Percentiles rank a stretch among this genome's conserved stretches.
phyloP scores from a whole-genome alignment of 2,329 filamentous ascomycete species.

The Aspergillus sp. region DNA sequence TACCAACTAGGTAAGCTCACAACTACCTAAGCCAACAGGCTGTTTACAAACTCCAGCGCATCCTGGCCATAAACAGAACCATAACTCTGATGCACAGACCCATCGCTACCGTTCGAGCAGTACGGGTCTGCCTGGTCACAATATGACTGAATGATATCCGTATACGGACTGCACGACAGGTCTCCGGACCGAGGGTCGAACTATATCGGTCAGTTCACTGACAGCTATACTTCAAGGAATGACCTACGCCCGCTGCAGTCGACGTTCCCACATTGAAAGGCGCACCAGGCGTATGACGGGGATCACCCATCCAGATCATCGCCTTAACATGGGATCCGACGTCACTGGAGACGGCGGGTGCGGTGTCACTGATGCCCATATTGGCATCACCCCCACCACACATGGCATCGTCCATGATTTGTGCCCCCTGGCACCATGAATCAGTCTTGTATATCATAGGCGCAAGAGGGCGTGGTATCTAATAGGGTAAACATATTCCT shows the following conservation, averaged over 20 bases:
- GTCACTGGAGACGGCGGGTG: slow-evolving; percentile 43
- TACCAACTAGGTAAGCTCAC: neutral
- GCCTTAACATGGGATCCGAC: slow-evolving; percentile 60
- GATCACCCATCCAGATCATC: slow-evolving; percentile 65
- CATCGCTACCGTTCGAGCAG: slow-evolving; percentile 63
- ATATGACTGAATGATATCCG: slow-evolving; percentile 60
- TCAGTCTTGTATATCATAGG: too few species aligned
- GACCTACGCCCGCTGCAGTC: slow-evolving; percentile 56
- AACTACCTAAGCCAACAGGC: slow-evolving; percentile 15
- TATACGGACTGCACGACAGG: slow-evolving; percentile 54
- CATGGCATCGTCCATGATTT: slow-evolving; percentile 63
- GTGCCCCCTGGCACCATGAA: slow-evolving; percentile 48
- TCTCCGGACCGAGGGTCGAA: slow-evolving; percentile 55
- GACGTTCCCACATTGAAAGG: slow-evolving; percentile 64
- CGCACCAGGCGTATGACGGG: slow-evolving; percentile 55
- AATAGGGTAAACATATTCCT: neutral
- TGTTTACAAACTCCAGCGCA: slow-evolving; percentile 59
- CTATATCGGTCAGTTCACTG: slow-evolving; percentile 34
- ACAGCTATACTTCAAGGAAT: neutral
- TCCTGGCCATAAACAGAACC: slow-evolving; percentile 58
- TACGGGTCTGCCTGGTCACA: slow-evolving; percentile 63
- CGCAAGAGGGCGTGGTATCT: too few species aligned
- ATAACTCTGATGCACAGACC: slow-evolving; percentile 60
- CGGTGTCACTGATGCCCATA: slow-evolving; percentile 46
- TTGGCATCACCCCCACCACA: slow-evolving; percentile 58